Evolutionary conservation across 1,139 yeast genomes (phyloP), one percentile per base, ranked within the genome.

Genomic region (Geotrichum phurueaensis): DNA sequence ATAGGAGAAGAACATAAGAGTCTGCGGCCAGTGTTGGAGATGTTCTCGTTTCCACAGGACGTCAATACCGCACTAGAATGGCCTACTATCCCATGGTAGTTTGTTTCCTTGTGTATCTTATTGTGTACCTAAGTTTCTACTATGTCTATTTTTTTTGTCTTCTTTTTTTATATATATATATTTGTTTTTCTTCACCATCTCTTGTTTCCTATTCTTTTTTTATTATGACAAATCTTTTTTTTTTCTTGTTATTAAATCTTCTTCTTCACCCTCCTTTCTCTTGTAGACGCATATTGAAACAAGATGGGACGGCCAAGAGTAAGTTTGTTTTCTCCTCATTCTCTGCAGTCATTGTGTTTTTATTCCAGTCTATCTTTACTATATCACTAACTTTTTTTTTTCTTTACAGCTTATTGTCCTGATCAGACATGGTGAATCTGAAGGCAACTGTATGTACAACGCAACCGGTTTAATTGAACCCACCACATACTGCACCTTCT

Each of bases 361-460:
- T 15, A 52, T 58, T 53, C 50, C 55, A 43, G 5, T 6, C 39
- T n/a, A 33, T 13, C 39, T 13, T n/a, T 15, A 33, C n/a, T 33
- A 33, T n/a, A 39, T 39, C 47, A 39, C 47, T 39, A 22, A 39
- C 47, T 1, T 39, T 15, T 33, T 62, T 56, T 56, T 56, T 63
- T 29, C 29, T 51, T 48, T 53, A 9, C 58, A 85, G 87, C 80
- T 90, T 53, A 89, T 91, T 50, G 76, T 91, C 56, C 78, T 91
- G 31, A 85, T 91, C 13, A 84, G 97, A 67, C 97, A 91, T 71
- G 97, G 97, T 43, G 97, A 91, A 70, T 86, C 94, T 2, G 96
- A 89, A 69, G 95, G 96, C 15, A 91, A 91, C 73, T 82, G 80
- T 71, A 64, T 53, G 73, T 48, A 18, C n/a, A 39, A 39, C 5